Percentiles rank a stretch among this genome's conserved stretches.
Evolutionary conservation across 768 basidiomycete species (phyloP).

Genomic region (Hygrophoropsis aurantiaca): DNA sequence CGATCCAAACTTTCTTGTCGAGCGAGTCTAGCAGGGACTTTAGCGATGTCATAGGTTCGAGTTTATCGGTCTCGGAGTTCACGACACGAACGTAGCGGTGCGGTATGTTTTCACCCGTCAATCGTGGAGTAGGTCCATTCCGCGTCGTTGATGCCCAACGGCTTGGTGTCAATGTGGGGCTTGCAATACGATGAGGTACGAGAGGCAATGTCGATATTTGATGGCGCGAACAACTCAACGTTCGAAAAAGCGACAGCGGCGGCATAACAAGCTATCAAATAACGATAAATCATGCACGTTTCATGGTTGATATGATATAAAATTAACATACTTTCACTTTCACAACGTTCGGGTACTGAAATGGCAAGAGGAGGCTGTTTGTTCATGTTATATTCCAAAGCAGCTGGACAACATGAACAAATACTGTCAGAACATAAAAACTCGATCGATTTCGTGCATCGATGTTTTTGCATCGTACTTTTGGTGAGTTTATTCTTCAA

Average conservation of each 20-base stretch:
- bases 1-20: slow-evolving; percentile 39
- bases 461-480: not conserved
- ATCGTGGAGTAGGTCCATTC: slow-evolving; percentile 5
- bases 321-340: no score
- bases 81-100: slow-evolving; percentile 43
- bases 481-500: slow-evolving; percentile 11
- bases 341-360: no score
- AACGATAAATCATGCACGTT: no score
- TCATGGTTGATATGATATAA: no score
- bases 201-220: no score
- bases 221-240: no score
- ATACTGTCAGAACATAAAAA: slow-evolving; percentile 5
- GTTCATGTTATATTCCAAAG: slow-evolving; percentile 20
- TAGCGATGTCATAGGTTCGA: slow-evolving; percentile 36
- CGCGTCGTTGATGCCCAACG: slow-evolving; percentile 11
- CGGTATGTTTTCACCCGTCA: slow-evolving; percentile 42
- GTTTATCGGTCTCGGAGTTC: slow-evolving; percentile 44
- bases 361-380: slow-evolving; percentile 24
- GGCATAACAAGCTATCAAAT: no score
- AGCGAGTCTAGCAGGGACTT: slow-evolving; percentile 43
- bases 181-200: not conserved
- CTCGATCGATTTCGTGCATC: not conserved
- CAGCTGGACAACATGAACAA: slow-evolving; percentile 21
- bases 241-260: no score
- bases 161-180: not conserved